phyloP scores from a whole-genome alignment of 2,329 filamentous ascomycete genomes.

The Botrytis tulipae region DNA sequence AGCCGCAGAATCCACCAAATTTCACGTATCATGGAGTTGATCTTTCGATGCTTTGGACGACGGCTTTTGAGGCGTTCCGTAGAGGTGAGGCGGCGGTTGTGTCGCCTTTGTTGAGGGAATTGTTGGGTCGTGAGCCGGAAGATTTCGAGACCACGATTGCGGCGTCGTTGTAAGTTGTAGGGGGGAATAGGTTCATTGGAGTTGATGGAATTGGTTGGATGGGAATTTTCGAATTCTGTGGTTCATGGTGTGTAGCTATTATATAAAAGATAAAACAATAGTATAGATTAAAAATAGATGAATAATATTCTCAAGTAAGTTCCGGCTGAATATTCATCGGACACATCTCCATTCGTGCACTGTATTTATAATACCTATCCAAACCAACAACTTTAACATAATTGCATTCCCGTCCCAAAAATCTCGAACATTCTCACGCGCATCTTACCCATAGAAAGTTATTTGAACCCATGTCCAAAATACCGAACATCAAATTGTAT shows the following conservation, averaged over 20 bases:
- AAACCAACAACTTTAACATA: too few relatives aligned
- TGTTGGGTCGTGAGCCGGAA: background rate
- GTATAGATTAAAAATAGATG: background rate
- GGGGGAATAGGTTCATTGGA: background rate
- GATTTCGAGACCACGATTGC: background rate
- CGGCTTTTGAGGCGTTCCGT: background rate
- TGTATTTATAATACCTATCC: too few relatives aligned
- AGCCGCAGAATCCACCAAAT: background rate
- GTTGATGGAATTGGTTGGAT: background rate
- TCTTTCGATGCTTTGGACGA: background rate
- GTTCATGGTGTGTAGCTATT: background rate
- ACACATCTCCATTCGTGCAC: too few relatives aligned
- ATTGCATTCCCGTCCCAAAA: accelerated
- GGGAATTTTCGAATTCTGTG: background rate
- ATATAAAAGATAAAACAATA: background rate
- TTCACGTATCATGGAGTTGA: background rate
- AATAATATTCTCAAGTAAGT: accelerated
- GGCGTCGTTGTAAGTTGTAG: background rate
- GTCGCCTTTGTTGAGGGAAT: background rate
- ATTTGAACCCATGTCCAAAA: background rate
- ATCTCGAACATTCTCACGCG: too few relatives aligned
- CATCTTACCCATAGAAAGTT: background rate
- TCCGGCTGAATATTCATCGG: background rate
- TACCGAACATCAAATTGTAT: background rate
- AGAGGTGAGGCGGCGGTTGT: background rate